Evolutionary conservation across 2,329 filamentous ascomycete species (phyloP).

Genomic region (Davidsoniella virescens): DNA sequence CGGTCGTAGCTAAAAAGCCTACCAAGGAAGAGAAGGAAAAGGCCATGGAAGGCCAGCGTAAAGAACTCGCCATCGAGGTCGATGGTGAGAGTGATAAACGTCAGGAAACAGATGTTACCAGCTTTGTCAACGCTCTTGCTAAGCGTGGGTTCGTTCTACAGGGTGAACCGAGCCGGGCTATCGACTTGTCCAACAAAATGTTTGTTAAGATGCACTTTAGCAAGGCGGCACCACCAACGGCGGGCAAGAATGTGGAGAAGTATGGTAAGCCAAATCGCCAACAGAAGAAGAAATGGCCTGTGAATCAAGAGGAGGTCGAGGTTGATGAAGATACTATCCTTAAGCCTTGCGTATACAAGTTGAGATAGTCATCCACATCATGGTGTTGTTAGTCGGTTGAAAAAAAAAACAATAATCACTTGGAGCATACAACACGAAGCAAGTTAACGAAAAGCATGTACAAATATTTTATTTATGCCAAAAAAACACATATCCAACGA

Average conservation of each 20-base stretch:
- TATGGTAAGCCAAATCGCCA: conserved; percentile 40
- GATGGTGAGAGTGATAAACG: conserved; percentile 48
- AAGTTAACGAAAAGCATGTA: no score
- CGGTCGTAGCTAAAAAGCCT: conserved; percentile 26
- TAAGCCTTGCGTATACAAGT: conserved; percentile 94
- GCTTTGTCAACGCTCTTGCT: conserved; percentile 70
- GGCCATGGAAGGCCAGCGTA: conserved; percentile 31
- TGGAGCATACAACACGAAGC: no score
- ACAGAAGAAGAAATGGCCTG: conserved; percentile 37
- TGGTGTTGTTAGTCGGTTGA: no score
- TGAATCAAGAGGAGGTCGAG: conserved; percentile 35
- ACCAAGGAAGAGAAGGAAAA: conserved; percentile 24
- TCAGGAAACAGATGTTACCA: conserved; percentile 68
- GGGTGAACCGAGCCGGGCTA: conserved; percentile 37
- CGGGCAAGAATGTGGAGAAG: conserved; percentile 52
- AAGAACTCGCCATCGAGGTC: conserved; percentile 51
- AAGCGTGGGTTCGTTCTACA: conserved; percentile 75
- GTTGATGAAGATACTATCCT: conserved; percentile 50
- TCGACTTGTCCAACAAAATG: conserved; percentile 90
- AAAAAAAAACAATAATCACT: no score
- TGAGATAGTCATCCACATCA: conserved; percentile 36
- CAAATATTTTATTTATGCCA: no score
- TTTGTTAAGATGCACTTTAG: conserved; percentile 95
- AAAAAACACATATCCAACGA: no score
- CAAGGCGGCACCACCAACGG: conserved; percentile 59